Base-by-base conservation (phyloP, 2,329 filamentous ascomycete species). In the Cercospora sp. region DNA sequence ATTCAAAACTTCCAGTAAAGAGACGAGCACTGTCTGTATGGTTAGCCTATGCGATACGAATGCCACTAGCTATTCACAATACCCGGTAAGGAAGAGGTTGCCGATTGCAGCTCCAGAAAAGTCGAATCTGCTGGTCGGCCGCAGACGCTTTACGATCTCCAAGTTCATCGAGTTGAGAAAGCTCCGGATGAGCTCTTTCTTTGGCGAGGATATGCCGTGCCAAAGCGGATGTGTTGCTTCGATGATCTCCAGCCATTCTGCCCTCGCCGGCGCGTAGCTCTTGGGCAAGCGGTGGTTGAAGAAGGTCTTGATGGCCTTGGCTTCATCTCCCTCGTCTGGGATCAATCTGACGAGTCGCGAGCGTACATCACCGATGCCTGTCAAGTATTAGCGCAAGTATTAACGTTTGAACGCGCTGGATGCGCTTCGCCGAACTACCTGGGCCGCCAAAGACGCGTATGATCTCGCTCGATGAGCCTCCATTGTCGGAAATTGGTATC, bases 401-500 rank as follows among this genome's bases (percentile, higher is more conserved):
- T n/a, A n/a, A 42, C 36, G 36, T 42, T n/a, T 42, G 16, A 16
- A n/a, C 36, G 36, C 36, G 36, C 36, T 42, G 36, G 23, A 16
- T 20, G 31, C 23, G 16, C 6, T 28, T n/a, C 26, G 26, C 12
- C 9, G 45, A 23, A 9, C 16, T 81, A 90, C 94, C 94, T 72
- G 94, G 94, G 1, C 95, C 95, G 13, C 94, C 95, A 80, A 98
- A 95, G 40, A 98, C 93, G 40, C 95, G 87, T 72, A 97, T 97
- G 75, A 97, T 84, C 82, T 98, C 94, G 55, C 92, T 97, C 2
- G 93, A 96, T 74, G 92, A 96, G 45, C 94, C 94, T 60, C 94
- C 94, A 80, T 98, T 98, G 81, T 98, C 94, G 72, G 91, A 95
- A 78, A 97, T 97, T 40, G 94, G 94, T 63, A 98, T 97, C 68